These are phyloP conservation scores for Holtermanniella nyarrowii DNA, from an alignment of 768 basidiomycete genomes.

Conservation along the genomic window DNA sequence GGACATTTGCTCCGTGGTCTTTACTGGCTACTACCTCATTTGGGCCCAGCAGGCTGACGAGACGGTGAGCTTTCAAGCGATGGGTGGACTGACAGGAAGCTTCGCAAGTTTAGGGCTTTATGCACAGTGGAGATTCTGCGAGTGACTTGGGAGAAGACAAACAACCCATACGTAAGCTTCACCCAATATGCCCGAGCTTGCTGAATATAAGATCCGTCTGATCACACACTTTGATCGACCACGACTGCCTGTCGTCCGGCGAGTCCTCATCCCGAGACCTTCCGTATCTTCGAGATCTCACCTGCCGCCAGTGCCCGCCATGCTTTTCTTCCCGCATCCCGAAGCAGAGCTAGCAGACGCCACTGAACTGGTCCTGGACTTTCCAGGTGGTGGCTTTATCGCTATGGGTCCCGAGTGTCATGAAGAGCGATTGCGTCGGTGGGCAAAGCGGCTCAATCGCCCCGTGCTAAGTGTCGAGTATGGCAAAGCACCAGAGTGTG, in stretches of 20 bases:
- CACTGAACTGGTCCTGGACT: conserved; percentile 78
- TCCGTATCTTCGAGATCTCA: conserved; percentile 54
- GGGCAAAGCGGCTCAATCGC: conserved; percentile 68
- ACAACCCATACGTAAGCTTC: conserved; percentile 70
- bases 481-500: conserved; percentile 93
- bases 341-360: conserved; percentile 54
- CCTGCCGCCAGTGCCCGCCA: conserved; percentile 68
- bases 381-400: conserved; percentile 93
- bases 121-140: conserved; percentile 95
- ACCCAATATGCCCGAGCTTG: background rate
- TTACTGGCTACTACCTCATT: conserved; percentile 79
- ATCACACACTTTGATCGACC: conserved; percentile 52
- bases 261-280: conserved; percentile 75
- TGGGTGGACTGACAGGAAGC: conserved; percentile 45
- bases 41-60: conserved; percentile 89
- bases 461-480: conserved; percentile 83
- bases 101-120: conserved; percentile 80
- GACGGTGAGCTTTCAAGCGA: conserved; percentile 53
- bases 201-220: conserved; percentile 53
- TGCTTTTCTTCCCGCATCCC: conserved; percentile 69
- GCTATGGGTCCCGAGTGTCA: conserved; percentile 95
- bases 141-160: conserved; percentile 91
- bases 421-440: conserved; percentile 78
- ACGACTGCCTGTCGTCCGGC: conserved; percentile 54
- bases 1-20: conserved; percentile 73